phyloP scores from a whole-genome alignment of 2,329 filamentous ascomycete genomes.

The Polychaeton citri region DNA sequence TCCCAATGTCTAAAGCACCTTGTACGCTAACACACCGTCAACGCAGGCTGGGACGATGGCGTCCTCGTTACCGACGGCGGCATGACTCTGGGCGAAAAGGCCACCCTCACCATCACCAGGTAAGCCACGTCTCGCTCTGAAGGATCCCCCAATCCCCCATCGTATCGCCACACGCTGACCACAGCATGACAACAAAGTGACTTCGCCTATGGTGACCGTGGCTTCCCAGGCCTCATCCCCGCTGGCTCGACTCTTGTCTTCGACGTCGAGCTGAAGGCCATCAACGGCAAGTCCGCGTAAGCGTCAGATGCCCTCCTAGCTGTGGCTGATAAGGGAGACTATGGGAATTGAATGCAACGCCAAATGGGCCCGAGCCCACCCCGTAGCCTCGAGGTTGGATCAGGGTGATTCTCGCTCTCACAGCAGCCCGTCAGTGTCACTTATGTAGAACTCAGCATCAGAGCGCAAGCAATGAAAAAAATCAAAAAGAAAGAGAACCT shows the following conservation, averaged over 20 bases:
- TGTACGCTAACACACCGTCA: too few relatives aligned
- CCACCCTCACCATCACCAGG: constrained; percentile 68
- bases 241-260: constrained; percentile 65
- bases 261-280: constrained; percentile 55
- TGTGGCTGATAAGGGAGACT: too few relatives aligned
- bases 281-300: constrained; percentile 39
- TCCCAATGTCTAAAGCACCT: too few relatives aligned
- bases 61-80: constrained; percentile 41
- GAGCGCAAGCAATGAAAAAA: too few relatives aligned
- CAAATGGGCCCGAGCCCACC: too few relatives aligned
- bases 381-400: too few relatives aligned
- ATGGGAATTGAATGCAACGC: too few relatives aligned
- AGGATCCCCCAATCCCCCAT: constrained; percentile 2
- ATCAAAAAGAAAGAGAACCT: too few relatives aligned
- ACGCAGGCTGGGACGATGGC: constrained; percentile 49
- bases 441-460: too few relatives aligned
- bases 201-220: constrained; percentile 51
- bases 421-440: too few relatives aligned
- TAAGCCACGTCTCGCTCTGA: constrained; percentile 27
- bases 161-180: neutral
- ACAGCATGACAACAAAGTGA: constrained; percentile 32
- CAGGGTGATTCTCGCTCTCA: too few relatives aligned
- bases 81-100: constrained; percentile 88
- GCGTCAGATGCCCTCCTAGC: too few relatives aligned
- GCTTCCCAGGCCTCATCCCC: constrained; percentile 68